A percentile compares a stretch with the other conserved stretches of the same genome.
These are phyloP conservation scores for Penicillium verrucosum DNA, from an alignment of 2,329 filamentous ascomycete genomes.

Conservation along the genomic window DNA sequence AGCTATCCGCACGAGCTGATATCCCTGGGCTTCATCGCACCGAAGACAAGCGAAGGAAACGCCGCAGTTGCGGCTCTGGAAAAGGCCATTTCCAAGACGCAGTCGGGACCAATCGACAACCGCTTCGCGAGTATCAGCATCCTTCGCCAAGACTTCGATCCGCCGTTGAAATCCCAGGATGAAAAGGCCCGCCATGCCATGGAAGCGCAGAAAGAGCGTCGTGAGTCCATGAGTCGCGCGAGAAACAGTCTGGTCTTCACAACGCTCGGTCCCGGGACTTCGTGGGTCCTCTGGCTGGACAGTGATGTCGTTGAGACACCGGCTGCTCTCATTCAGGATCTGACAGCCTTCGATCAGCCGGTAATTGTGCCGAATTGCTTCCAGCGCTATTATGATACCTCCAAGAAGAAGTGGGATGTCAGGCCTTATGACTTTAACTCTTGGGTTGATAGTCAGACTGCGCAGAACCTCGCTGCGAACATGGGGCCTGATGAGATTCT, in stretches of 20 bases:
- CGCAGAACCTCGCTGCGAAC: constrained; percentile 68
- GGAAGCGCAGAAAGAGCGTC: constrained; percentile 78
- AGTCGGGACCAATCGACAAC: constrained; percentile 73
- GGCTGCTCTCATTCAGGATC: constrained; percentile 79
- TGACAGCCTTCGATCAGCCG: constrained; percentile 82
- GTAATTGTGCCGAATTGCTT: constrained; percentile 95
- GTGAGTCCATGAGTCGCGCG: constrained; percentile 87
- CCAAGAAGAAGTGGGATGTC: constrained; percentile 67
- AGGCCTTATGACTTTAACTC: constrained; percentile 96
- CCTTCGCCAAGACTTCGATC: constrained; percentile 89
- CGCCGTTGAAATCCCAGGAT: constrained; percentile 72
- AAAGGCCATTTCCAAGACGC: constrained; percentile 78
- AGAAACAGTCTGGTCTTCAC: constrained; percentile 95
- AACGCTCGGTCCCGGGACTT: constrained; percentile 82
- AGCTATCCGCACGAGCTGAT: constrained; percentile 92
- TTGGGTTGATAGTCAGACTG: constrained; percentile 86
- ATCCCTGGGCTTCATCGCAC: constrained; percentile 91
- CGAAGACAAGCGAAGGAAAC: constrained; percentile 90
- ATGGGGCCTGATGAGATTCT: constrained; percentile 93
- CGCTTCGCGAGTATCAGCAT: constrained; percentile 94
- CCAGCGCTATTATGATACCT: constrained; percentile 75
- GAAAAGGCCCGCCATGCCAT: constrained; percentile 91
- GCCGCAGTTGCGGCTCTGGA: constrained; percentile 78
- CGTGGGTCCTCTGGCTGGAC: constrained; percentile 97
- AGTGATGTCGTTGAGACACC: constrained; percentile 89